phyloP scores from a whole-genome alignment of 345 rosid genomes.

The Physaria fendleri region DNA sequence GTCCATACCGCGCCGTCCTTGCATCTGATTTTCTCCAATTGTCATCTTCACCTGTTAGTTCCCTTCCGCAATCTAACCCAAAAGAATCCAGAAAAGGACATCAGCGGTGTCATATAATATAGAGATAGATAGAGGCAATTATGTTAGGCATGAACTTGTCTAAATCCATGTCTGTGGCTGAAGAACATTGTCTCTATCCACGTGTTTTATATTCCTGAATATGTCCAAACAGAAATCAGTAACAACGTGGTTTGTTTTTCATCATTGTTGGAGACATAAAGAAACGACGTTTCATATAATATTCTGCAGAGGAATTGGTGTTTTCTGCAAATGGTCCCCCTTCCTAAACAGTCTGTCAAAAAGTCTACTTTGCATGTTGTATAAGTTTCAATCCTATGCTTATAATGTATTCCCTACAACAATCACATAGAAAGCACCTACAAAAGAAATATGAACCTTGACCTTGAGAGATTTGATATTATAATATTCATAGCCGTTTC shows the following conservation, averaged over 20 bases:
- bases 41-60: slow-evolving; percentile 47
- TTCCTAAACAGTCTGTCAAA: slow-evolving; percentile 44
- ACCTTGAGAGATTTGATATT: background rate
- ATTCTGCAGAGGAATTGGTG: slow-evolving; percentile 29
- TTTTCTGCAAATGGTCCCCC: slow-evolving; percentile 43
- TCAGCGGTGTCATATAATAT: background rate
- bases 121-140: background rate
- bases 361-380: slow-evolving; percentile 18
- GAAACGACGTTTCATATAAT: slow-evolving; percentile 22
- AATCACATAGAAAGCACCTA: background rate
- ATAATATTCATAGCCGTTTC: slow-evolving; percentile 21
- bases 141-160: slow-evolving; percentile 30
- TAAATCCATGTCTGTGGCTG: slow-evolving; percentile 22
- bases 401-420: background rate
- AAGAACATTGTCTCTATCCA: slow-evolving; percentile 28
- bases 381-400: background rate
- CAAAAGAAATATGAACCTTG: background rate
- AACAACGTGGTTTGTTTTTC: slow-evolving; percentile 9
- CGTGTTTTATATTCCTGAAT: slow-evolving; percentile 17
- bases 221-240: slow-evolving; percentile 19
- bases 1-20: slow-evolving; percentile 30
- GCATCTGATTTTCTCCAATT: slow-evolving; percentile 48
- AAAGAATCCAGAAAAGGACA: slow-evolving; percentile 31
- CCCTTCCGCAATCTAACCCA: slow-evolving; percentile 32
- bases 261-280: slow-evolving; percentile 29